Evolutionary conservation across 2,329 filamentous ascomycete species (phyloP), one percentile per base, ranked within the genome.

Genomic region (Furcasterigmium furcatum): DNA sequence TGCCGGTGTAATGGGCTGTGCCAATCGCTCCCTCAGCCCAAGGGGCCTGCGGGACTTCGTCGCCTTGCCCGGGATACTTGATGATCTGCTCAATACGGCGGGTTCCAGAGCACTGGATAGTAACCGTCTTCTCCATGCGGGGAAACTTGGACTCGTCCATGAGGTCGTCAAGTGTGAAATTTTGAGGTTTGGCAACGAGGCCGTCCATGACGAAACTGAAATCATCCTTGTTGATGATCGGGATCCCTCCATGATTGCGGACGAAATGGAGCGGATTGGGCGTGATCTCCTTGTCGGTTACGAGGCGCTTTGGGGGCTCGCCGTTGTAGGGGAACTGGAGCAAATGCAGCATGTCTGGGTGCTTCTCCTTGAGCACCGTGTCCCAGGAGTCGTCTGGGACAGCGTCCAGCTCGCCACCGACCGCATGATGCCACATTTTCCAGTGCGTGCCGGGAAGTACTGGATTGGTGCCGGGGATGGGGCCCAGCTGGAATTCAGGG

Each of bases 161-260:
- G 2, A 88, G 63, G 6, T 87, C 80, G 0, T 71, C 68, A 0
- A 88, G 54, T 0, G 77, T 82, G 44, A 86, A 71, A 2, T 59
- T 68, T 44, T 74, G 73, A 0, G 83, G 81, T 3, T 76, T 67
- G 6, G 75, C 75, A 4, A 87, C 84, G 0, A 85, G 67, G 0
- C 84, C 83, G 46, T 81, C 79, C 5, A 88, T 60, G 2, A 68
- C 63, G 14, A 85, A 67, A 20, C 65, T 72, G 55, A 67, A 84
- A 3, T 74, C 67, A 0, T 77, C 70, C 2, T 72, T 64, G 9
- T 85, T 73, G 44, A 88, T 87, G 8, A 77, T 67, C 0, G 86
- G 86, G 16, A 89, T 80, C 0, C 85, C 84, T 9, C 85, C 84
- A 50, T 89, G 85, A 48, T 89, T 89, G 8, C 85, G 72, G 1